A percentile compares a stretch with the other conserved stretches of the same genome.
phyloP scores from a whole-genome alignment of 2,329 filamentous ascomycete species.

The Niveomyces coronatus region DNA sequence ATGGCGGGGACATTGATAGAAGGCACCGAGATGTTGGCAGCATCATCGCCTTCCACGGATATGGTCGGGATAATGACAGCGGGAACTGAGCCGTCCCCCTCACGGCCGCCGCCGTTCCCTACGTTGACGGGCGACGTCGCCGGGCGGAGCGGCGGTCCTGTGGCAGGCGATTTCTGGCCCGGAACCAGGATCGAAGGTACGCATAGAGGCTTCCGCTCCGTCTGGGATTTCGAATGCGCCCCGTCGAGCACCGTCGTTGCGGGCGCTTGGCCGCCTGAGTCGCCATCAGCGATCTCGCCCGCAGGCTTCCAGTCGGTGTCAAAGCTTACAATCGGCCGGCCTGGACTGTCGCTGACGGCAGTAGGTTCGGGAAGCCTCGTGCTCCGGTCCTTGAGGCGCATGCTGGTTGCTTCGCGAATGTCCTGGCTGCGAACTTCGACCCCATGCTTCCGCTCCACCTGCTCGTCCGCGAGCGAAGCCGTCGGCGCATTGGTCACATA shows the following conservation, averaged over 20 bases:
- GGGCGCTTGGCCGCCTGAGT: constrained; percentile 26
- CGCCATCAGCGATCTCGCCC: constrained; percentile 61
- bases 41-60: constrained; percentile 24
- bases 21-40: constrained; percentile 27
- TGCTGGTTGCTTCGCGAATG: constrained; percentile 82
- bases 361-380: constrained; percentile 78
- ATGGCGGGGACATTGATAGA: constrained; percentile 36
- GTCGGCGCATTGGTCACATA: constrained; percentile 58
- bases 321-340: constrained; percentile 96
- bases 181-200: constrained; percentile 46
- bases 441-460: constrained; percentile 59
- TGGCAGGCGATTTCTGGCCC: constrained; percentile 31
- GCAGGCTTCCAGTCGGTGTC: constrained; percentile 70
- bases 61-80: constrained; percentile 41
- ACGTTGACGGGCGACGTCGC: constrained; percentile 27
- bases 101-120: constrained; percentile 18
- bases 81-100: constrained; percentile 18
- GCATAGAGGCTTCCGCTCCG: constrained; percentile 27
- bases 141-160: constrained; percentile 19
- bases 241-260: constrained; percentile 18
- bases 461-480: constrained; percentile 25
- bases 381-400: constrained; percentile 78
- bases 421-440: constrained; percentile 79
- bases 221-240: constrained; percentile 20
- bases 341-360: constrained; percentile 80